phyloP scores from a whole-genome alignment of 116 monocot species.

The Papilionanthe hybrid region DNA sequence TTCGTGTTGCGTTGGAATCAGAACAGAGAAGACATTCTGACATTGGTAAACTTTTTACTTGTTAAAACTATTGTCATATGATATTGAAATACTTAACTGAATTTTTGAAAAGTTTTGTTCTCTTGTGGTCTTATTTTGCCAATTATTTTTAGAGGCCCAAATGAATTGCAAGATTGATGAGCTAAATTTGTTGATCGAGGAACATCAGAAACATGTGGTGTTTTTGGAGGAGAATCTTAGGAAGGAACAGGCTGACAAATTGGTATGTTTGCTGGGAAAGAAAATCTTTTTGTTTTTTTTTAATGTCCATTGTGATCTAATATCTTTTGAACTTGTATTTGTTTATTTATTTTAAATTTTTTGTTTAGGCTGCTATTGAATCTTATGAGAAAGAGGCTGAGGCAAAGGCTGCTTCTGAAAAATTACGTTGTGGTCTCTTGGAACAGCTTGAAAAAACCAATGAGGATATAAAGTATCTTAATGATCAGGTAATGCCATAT shows the following conservation, averaged over 20 bases:
- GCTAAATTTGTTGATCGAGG: constrained; percentile 21
- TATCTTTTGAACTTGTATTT: neutral
- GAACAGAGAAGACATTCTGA: constrained; percentile 47
- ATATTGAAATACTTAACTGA: no score
- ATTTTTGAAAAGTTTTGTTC: neutral
- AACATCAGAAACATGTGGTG: constrained; percentile 20
- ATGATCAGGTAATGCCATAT: constrained; percentile 36
- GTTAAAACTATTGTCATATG: neutral
- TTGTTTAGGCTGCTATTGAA: constrained; percentile 42
- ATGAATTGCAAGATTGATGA: constrained; percentile 38
- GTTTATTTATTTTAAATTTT: neutral
- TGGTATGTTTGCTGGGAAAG: constrained; percentile 33
- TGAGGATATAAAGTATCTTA: constrained; percentile 36
- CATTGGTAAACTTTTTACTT: constrained; percentile 38
- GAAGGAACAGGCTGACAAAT: constrained; percentile 59
- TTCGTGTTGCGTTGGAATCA: constrained; percentile 24
- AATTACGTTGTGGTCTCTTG: constrained; percentile 22
- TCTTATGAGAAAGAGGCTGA: constrained; percentile 49
- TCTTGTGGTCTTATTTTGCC: neutral
- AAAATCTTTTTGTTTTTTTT: neutral
- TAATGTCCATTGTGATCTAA: neutral
- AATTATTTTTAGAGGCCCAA: constrained; percentile 31
- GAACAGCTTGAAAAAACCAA: constrained; percentile 50
- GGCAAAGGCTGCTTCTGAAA: constrained; percentile 39
- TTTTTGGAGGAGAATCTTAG: constrained; percentile 40